These are phyloP conservation scores for Malassezia restricta DNA, from an alignment of 1,284 basidiomycete species.

Conservation along the genomic window DNA sequence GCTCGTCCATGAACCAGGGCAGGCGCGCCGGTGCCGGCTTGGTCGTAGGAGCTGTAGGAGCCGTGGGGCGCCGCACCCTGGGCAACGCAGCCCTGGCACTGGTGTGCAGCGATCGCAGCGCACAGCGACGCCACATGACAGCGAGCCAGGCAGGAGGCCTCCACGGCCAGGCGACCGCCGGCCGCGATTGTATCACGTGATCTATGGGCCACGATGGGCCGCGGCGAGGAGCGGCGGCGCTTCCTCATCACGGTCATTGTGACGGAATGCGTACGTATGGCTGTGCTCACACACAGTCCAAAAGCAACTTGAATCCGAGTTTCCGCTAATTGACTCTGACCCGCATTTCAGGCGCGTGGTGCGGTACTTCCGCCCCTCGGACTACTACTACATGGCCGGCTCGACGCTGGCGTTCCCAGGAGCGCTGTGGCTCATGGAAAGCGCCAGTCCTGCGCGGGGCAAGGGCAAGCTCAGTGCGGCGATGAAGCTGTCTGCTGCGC, in stretches of 20 bases:
- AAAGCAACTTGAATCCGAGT: constrained; percentile 38
- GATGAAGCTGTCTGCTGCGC: constrained; percentile 30
- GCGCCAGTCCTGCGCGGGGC: constrained; percentile 36
- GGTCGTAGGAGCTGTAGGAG: not conserved
- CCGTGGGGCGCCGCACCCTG: not conserved
- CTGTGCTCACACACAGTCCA: constrained; percentile 16
- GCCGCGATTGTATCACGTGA: not conserved
- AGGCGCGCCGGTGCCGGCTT: constrained; percentile 2
- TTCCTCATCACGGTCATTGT: not conserved
- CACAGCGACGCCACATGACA: not conserved
- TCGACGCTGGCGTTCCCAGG: constrained; percentile 67
- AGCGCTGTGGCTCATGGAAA: constrained; percentile 53
- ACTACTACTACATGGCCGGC: constrained; percentile 74
- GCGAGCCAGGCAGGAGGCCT: not conserved
- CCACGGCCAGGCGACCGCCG: not conserved
- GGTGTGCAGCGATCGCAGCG: not conserved
- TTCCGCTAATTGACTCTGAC: constrained; percentile 58
- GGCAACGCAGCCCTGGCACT: not conserved
- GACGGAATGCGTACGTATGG: constrained; percentile 11
- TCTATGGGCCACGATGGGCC: not conserved
- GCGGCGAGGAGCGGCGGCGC: not conserved
- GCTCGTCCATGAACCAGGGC: constrained; percentile 33
- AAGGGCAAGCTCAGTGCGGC: constrained; percentile 25
- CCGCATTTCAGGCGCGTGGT: constrained; percentile 80
- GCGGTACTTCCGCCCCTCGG: constrained; percentile 73